These are phyloP conservation scores for Arthrobotrys pseudoclavata DNA, from an alignment of 2,329 filamentous ascomycete species.

Conservation along the genomic window DNA sequence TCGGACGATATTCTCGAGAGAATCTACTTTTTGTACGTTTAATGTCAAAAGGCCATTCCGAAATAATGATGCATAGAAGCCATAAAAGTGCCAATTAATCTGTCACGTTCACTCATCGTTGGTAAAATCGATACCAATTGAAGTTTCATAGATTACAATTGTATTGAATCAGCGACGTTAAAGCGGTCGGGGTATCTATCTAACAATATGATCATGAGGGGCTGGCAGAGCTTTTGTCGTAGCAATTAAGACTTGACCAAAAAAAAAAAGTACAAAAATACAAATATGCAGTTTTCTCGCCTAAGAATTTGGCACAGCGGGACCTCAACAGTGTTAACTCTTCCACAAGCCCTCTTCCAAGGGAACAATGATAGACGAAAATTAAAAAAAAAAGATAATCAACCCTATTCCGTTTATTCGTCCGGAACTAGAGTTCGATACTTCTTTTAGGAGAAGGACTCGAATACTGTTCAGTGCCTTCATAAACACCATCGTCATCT, in stretches of 20 bases:
- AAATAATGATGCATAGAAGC: too few species aligned
- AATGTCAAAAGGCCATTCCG: too few species aligned
- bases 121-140: too few species aligned
- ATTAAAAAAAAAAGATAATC: not conserved
- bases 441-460: too few species aligned
- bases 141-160: not conserved
- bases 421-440: too few species aligned
- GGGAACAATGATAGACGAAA: not conserved
- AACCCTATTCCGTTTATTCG: not conserved
- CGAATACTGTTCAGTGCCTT: too few species aligned
- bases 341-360: not conserved
- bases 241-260: not conserved
- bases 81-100: too few species aligned
- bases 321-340: not conserved
- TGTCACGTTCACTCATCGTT: too few species aligned
- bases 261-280: not conserved
- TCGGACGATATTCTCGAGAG: too few species aligned
- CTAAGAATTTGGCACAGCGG: not conserved
- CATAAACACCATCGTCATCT: too few species aligned
- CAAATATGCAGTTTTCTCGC: not conserved
- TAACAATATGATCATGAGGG: not conserved
- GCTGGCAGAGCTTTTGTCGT: not conserved
- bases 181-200: slow-evolving; percentile 18
- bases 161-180: not conserved
- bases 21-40: too few species aligned